Conservation (phyloP, 2,329 filamentous ascomycete species). For the Chalara sp. region DNA sequence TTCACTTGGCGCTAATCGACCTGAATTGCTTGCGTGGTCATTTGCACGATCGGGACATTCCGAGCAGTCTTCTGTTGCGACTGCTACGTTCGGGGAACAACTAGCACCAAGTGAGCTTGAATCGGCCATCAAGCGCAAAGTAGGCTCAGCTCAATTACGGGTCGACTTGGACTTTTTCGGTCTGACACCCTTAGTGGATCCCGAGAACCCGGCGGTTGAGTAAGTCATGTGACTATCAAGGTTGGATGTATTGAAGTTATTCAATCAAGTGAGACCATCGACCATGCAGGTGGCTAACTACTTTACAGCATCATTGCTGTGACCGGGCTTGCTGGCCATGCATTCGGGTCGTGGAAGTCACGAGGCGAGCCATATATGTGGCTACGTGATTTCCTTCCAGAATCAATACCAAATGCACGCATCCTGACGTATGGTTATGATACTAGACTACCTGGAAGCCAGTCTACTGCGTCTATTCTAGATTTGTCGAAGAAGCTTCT, state of each 20-base stretch:
- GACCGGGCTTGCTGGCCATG: constrained; percentile 11
- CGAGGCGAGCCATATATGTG: constrained; percentile 5
- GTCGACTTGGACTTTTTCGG: neutral
- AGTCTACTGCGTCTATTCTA: neutral
- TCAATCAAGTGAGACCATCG: too few species aligned
- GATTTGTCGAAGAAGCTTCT: neutral
- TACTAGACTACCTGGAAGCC: neutral
- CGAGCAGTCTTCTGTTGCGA: neutral
- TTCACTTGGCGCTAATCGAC: neutral
- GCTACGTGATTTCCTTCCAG: constrained; percentile 8
- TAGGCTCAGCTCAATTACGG: neutral
- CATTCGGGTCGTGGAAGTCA: constrained; percentile 7
- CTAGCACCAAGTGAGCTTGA: neutral
- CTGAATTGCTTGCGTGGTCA: neutral
- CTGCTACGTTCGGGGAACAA: neutral
- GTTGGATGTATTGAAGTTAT: too few species aligned
- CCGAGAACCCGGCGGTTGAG: neutral
- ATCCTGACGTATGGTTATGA: constrained; percentile 10
- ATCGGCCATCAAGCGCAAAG: neutral
- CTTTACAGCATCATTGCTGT: constrained; percentile 9
- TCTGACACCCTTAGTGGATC: neutral
- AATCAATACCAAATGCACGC: constrained; percentile 3
- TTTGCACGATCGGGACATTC: neutral
- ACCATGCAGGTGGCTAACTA: neutral
- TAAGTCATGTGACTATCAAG: neutral